These are phyloP conservation scores for Pilasporangium apinafurcum DNA, from an alignment of 352 stramenopile genomes.

Conservation along the genomic window DNA sequence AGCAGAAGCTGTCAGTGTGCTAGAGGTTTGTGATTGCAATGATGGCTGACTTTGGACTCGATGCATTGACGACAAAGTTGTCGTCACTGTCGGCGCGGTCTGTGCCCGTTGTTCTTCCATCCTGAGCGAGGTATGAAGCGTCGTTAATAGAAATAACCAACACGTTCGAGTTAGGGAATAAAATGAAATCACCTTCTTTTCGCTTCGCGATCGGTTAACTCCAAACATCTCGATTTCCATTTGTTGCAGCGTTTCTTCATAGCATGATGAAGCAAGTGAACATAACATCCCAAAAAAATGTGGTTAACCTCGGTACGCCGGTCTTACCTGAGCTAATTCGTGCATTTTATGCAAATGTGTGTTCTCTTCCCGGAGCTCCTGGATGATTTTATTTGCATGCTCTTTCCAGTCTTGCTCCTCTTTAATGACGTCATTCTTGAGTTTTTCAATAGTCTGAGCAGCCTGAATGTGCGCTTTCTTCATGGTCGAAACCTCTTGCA, in stretches of 20 bases:
- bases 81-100: conserved; percentile 15
- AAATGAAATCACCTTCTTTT: conserved; percentile 12
- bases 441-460: conserved; percentile 51
- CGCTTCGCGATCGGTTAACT: conserved; percentile 35
- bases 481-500: conserved; percentile 51
- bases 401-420: conserved; percentile 53
- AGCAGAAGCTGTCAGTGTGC: not conserved
- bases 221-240: conserved; percentile 56
- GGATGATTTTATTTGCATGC: conserved; percentile 34
- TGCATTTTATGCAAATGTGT: conserved; percentile 43
- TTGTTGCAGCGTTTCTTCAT: conserved; percentile 60
- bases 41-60: conserved; percentile 29
- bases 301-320: not conserved
- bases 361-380: conserved; percentile 63
- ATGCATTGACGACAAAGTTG: conserved; percentile 19
- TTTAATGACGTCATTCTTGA: conserved; percentile 38
- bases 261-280: not conserved
- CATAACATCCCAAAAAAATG: not conserved
- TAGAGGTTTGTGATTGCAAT: not conserved
- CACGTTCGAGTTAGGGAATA: not conserved
- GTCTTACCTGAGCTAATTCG: conserved; percentile 38
- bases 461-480: conserved; percentile 60
- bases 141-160: not conserved
- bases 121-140: too few species aligned
- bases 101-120: conserved; percentile 31